Evolutionary conservation across 2,329 filamentous ascomycete species (phyloP).

Genomic region (Pseudogymnoascus sp.): DNA sequence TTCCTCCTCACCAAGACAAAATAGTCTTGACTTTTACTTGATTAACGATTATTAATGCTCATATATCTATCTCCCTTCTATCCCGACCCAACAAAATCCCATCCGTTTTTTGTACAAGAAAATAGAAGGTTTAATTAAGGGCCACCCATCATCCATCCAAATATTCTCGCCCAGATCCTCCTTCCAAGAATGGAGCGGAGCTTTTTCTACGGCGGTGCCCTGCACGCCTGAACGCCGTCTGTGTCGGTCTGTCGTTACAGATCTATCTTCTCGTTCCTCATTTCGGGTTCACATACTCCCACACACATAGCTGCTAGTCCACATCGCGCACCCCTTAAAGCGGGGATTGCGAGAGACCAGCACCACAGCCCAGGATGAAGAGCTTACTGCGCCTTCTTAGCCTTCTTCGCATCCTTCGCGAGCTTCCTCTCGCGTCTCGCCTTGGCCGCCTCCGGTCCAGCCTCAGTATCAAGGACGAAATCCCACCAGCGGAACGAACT

Average conservation of each 20-base stretch:
- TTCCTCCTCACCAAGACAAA: background rate
- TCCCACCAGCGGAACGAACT: constrained; percentile 99
- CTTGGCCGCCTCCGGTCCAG: constrained; percentile 78
- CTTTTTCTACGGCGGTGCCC: background rate
- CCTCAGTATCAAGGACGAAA: constrained; percentile 86
- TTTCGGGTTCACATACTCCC: background rate
- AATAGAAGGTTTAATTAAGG: background rate
- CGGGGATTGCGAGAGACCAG: too few relatives aligned
- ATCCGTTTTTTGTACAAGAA: background rate
- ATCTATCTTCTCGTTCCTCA: background rate
- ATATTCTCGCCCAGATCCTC: background rate
- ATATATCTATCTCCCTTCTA: background rate
- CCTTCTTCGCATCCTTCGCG: constrained; percentile 59
- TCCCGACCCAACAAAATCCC: background rate
- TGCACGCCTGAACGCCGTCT: constrained; percentile 4
- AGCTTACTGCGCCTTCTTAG: constrained; percentile 36
- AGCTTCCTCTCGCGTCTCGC: constrained; percentile 70
- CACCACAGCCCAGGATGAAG: too few relatives aligned
- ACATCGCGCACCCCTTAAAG: too few relatives aligned
- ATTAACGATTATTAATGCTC: constrained; percentile 6
- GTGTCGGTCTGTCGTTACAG: background rate
- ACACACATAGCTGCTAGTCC: too few relatives aligned
- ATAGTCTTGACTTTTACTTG: background rate
- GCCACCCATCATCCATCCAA: background rate
- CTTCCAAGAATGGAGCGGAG: background rate